Percentiles rank a stretch among this genome's conserved stretches.
phyloP scores from a whole-genome alignment of 805 yeast species.

The Candida endomychidarum region DNA sequence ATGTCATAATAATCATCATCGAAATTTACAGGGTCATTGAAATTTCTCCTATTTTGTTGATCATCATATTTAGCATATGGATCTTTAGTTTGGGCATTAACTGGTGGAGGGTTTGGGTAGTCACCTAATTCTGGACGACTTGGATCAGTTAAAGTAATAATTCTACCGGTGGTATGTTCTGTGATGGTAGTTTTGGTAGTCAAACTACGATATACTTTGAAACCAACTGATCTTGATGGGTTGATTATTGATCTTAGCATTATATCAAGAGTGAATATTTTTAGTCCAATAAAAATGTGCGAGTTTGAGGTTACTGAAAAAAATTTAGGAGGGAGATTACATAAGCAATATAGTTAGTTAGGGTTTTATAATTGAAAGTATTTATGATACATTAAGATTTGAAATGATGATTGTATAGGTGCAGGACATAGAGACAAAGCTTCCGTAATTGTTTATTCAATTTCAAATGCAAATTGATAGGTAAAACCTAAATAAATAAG shows the following conservation, averaged over 20 bases:
- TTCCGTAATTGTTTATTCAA: neutral
- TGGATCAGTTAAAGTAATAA: conserved; percentile 42
- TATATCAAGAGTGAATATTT: conserved; percentile 2
- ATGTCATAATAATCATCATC: conserved; percentile 74
- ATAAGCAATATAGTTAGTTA: too few species aligned
- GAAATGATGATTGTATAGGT: too few species aligned
- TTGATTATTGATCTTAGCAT: conserved; percentile 9
- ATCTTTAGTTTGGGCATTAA: conserved; percentile 62
- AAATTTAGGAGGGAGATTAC: neutral
- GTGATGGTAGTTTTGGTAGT: conserved; percentile 39
- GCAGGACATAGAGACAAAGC: neutral
- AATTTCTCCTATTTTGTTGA: conserved; percentile 77
- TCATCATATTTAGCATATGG: conserved; percentile 78
- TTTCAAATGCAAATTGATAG: conserved; percentile 1
- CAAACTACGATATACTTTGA: conserved; percentile 18
- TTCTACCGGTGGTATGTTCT: conserved; percentile 40
- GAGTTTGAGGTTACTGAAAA: conserved; percentile 4
- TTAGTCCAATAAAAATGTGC: conserved; percentile 12
- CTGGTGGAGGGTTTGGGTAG: conserved; percentile 61
- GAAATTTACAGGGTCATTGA: conserved; percentile 67
- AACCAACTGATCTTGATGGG: neutral
- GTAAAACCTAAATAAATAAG: conserved; percentile 1
- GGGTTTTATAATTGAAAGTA: neutral
- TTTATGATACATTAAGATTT: too few species aligned
- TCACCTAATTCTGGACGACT: conserved; percentile 48